phyloP scores from a whole-genome alignment of 139 green algal species.

The Micromonas commoda region DNA sequence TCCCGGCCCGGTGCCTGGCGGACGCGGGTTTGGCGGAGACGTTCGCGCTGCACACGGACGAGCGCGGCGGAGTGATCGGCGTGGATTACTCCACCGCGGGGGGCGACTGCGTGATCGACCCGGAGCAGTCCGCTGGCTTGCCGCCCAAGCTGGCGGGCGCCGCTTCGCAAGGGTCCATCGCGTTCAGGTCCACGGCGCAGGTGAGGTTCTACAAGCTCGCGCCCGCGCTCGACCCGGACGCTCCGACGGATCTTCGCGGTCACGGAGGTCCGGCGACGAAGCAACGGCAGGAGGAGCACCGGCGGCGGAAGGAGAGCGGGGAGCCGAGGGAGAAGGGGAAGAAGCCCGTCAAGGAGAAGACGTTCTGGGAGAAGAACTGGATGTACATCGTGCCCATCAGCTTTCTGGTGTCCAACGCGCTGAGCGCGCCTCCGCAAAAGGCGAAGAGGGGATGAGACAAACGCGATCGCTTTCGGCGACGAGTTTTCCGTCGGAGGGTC shows the following conservation, averaged over 20 bases:
- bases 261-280: background rate
- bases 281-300: background rate
- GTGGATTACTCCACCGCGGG: constrained; percentile 6
- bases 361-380: constrained; percentile 3
- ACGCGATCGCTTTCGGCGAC: background rate
- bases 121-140: background rate
- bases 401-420: background rate
- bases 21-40: background rate
- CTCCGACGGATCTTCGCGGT: background rate
- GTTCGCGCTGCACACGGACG: constrained; percentile 11
- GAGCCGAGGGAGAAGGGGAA: background rate
- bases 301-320: background rate
- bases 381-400: background rate
- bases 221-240: background rate
- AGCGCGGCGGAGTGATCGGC: background rate
- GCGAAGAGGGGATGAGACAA: background rate
- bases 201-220: background rate
- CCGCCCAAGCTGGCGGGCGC: background rate
- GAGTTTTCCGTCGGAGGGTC: background rate
- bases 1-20: background rate
- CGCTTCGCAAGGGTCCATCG: background rate
- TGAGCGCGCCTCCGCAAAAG: background rate
- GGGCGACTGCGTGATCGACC: background rate
- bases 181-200: background rate
- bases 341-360: background rate